Evolutionary conservation across 2,329 filamentous ascomycete species (phyloP).

Genomic region (Teratosphaeria zuluensis): DNA sequence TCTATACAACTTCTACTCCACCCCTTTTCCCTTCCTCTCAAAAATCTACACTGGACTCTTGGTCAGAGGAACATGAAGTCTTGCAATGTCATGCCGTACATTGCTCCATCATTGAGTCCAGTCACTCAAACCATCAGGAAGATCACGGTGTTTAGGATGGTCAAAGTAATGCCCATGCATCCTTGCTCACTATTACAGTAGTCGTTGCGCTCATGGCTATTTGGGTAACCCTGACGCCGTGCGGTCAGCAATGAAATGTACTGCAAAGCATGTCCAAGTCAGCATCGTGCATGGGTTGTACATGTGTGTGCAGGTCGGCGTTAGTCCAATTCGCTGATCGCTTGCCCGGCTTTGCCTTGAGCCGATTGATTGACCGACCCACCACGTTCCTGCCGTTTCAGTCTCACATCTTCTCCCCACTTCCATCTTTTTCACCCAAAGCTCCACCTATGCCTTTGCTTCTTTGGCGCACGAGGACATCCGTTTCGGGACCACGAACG

Average conservation of each 20-base stretch:
- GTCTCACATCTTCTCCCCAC: neutral
- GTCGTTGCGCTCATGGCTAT: neutral
- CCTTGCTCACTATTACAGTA: neutral
- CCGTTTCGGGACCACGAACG: neutral
- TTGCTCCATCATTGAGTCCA: too few relatives aligned
- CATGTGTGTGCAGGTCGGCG: neutral
- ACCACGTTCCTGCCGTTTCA: neutral
- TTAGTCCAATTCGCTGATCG: neutral
- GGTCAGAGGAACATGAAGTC: too few relatives aligned
- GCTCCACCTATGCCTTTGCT: neutral
- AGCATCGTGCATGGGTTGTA: neutral
- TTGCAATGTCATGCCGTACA: too few relatives aligned
- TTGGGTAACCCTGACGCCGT: neutral
- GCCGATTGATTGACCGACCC: neutral
- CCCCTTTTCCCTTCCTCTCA: too few relatives aligned
- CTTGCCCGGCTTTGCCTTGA: neutral
- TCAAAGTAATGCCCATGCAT: too few relatives aligned
- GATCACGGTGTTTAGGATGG: too few relatives aligned
- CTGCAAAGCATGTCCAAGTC: neutral
- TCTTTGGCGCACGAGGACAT: neutral
- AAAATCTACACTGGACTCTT: too few relatives aligned
- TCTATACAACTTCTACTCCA: too few relatives aligned
- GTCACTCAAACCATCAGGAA: too few relatives aligned
- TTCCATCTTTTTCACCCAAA: neutral
- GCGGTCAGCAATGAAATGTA: neutral